phyloP scores from a whole-genome alignment of 2,329 filamentous ascomycete genomes.

The Aspergillus puulaauensis region DNA sequence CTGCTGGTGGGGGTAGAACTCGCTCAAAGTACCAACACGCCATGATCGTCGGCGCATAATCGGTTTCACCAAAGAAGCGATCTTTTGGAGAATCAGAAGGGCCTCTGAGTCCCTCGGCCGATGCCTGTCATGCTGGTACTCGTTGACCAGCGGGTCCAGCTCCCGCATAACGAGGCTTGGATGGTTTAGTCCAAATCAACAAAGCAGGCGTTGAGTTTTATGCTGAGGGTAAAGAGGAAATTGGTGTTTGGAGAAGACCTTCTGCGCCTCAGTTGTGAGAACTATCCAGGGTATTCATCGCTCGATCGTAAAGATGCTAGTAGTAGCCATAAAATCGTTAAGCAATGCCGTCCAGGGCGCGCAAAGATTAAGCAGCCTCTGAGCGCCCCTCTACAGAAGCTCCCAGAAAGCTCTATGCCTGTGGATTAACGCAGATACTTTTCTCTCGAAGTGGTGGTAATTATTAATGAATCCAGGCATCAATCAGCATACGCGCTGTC shows the following conservation, averaged over 20 bases:
- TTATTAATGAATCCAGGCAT: slow-evolving; percentile 7
- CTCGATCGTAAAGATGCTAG: background rate
- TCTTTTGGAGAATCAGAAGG: slow-evolving; percentile 66
- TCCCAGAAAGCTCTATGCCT: background rate
- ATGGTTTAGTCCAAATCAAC: background rate
- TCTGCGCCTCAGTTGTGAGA: background rate
- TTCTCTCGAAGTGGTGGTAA: background rate
- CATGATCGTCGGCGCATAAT: slow-evolving; percentile 87
- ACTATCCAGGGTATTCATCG: background rate
- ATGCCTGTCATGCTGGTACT: slow-evolving; percentile 55
- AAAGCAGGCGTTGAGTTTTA: background rate
- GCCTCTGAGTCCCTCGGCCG: slow-evolving; percentile 52
- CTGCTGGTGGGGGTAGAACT: slow-evolving; percentile 76
- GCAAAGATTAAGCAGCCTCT: background rate
- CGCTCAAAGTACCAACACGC: slow-evolving; percentile 74
- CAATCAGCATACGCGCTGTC: background rate
- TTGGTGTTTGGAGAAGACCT: background rate
- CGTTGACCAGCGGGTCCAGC: slow-evolving; percentile 48
- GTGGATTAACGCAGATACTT: background rate
- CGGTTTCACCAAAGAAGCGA: slow-evolving; percentile 87
- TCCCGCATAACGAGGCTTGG: slow-evolving; percentile 36
- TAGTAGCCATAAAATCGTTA: background rate
- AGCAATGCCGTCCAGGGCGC: background rate
- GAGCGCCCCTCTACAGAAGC: background rate
- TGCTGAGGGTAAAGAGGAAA: background rate